These are phyloP conservation scores for Pholiota adiposa DNA, from an alignment of 1,284 basidiomycete genomes.

Conservation along the genomic window DNA sequence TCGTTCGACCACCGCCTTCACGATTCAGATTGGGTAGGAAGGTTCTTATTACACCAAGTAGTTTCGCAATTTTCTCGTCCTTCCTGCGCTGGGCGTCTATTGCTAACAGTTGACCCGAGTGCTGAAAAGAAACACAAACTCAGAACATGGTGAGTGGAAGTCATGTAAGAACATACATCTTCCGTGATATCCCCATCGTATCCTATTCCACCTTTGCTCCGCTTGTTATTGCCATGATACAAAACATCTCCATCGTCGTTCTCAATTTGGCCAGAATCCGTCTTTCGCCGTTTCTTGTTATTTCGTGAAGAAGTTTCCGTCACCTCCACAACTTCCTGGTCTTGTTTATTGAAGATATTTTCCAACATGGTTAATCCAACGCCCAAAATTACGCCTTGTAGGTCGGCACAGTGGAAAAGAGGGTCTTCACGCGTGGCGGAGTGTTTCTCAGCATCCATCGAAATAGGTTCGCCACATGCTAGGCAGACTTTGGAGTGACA, in stretches of 20 bases:
- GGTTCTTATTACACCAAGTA: conserved; percentile 72
- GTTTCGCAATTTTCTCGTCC: conserved; percentile 69
- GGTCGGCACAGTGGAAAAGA: conserved; percentile 85
- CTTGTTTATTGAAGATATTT: conserved; percentile 65
- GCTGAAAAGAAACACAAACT: conserved; percentile 54
- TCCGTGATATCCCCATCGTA: conserved; percentile 82
- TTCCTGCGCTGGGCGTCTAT: conserved; percentile 69
- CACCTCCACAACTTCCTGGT: conserved; percentile 42
- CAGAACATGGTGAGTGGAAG: neutral
- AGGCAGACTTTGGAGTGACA: conserved; percentile 78
- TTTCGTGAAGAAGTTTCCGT: conserved; percentile 39
- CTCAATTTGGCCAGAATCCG: conserved; percentile 33
- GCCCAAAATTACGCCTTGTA: conserved; percentile 87
- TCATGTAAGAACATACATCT: conserved; percentile 63
- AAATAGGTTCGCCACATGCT: conserved; percentile 80
- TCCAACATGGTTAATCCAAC: conserved; percentile 84
- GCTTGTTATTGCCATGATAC: conserved; percentile 53
- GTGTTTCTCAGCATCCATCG: conserved; percentile 43
- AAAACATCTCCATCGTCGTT: conserved; percentile 54
- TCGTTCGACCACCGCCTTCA: conserved; percentile 70
- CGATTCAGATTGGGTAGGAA: conserved; percentile 83
- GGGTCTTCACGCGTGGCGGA: conserved; percentile 50
- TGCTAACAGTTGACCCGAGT: conserved; percentile 78
- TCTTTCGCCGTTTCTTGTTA: conserved; percentile 56
- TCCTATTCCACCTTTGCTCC: conserved; percentile 77